A percentile compares a stretch with the other conserved stretches of the same genome.
Conservation (phyloP, 2,329 filamentous ascomycete genomes). For the Penicillium sp. region DNA sequence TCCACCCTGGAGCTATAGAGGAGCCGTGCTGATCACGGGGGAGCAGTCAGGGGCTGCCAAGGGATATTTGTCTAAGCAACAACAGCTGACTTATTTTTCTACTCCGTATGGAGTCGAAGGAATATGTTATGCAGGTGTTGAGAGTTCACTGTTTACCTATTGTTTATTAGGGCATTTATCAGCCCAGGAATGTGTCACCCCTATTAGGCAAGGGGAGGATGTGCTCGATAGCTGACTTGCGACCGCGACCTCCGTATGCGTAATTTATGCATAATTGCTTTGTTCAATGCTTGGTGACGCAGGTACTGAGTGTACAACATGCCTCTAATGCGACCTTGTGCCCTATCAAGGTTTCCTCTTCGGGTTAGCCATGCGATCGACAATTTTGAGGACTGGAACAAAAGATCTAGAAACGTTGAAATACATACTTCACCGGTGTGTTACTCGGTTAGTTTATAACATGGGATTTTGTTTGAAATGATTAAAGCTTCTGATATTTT, state of each 20-base stretch:
- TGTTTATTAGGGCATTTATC: slow-evolving; percentile 1
- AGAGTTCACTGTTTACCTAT: slow-evolving; percentile 9
- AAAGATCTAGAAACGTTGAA: too few species aligned
- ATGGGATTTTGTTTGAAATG: too few species aligned
- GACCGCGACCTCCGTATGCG: neutral
- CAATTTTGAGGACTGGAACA: too few species aligned
- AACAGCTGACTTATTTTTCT: neutral
- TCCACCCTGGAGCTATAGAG: slow-evolving; percentile 7
- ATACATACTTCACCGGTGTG: too few species aligned
- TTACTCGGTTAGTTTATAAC: too few species aligned
- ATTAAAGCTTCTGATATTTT: too few species aligned
- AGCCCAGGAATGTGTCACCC: slow-evolving; percentile 14
- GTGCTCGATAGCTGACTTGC: neutral
- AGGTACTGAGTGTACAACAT: neutral
- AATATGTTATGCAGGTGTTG: slow-evolving; percentile 6
- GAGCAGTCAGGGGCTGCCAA: neutral
- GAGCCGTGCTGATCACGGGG: slow-evolving; percentile 4
- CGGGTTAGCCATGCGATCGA: neutral
- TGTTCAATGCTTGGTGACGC: neutral
- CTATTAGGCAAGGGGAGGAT: slow-evolving; percentile 1
- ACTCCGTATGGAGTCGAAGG: slow-evolving; percentile 8
- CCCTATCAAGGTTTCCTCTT: neutral
- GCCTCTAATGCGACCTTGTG: neutral
- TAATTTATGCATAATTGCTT: neutral
- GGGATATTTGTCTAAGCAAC: slow-evolving; percentile 9